Conservation (phyloP, 495 filamentous ascomycete genomes). For the Talaromyces borbonicus region DNA sequence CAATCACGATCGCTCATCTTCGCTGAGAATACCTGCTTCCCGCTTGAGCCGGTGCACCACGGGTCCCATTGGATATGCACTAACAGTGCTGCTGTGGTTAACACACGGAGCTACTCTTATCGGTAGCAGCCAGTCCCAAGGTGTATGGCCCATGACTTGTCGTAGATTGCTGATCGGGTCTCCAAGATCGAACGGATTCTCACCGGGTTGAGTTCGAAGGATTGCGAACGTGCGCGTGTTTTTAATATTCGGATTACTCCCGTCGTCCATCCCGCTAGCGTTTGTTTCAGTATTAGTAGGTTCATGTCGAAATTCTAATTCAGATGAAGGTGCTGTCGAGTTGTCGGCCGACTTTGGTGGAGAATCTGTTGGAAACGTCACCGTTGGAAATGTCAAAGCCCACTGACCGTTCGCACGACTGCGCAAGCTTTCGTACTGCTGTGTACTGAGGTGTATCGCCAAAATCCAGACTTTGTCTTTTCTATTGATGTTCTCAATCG, state of each 20-base stretch:
- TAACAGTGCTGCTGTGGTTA: constrained; percentile 36
- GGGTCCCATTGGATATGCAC: constrained; percentile 39
- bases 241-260: background rate
- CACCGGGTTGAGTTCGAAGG: constrained; percentile 57
- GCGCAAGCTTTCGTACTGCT: constrained; percentile 27
- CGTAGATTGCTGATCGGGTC: constrained; percentile 53
- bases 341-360: constrained; percentile 9
- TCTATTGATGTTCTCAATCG: constrained; percentile 64
- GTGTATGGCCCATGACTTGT: constrained; percentile 61
- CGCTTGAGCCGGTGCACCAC: constrained; percentile 40
- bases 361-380: constrained; percentile 31
- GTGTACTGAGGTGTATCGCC: constrained; percentile 60
- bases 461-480: constrained; percentile 56
- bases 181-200: constrained; percentile 73
- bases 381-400: constrained; percentile 36
- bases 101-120: constrained; percentile 55
- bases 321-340: background rate
- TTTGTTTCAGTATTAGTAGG: background rate
- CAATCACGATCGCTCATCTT: background rate
- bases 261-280: background rate
- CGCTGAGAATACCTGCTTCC: constrained; percentile 27
- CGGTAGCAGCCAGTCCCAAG: constrained; percentile 66
- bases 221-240: constrained; percentile 62
- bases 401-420: constrained; percentile 22
- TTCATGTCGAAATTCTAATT: background rate